Evolutionary conservation across 2,329 filamentous ascomycete species (phyloP).

Genomic region (Calycina marina): DNA sequence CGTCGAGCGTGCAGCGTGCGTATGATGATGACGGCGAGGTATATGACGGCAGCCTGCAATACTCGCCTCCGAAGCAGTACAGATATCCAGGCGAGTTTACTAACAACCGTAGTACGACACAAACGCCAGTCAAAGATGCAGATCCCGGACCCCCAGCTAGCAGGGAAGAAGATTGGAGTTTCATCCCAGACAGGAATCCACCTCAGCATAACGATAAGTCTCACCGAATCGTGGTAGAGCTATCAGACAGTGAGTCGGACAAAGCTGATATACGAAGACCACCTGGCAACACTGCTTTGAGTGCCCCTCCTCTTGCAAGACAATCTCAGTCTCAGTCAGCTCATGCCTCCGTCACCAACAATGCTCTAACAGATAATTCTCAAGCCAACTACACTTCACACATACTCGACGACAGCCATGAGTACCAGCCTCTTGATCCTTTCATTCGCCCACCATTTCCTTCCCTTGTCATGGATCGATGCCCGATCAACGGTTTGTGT

Average conservation of each 20-base stretch:
- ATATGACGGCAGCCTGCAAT: conserved; percentile 18
- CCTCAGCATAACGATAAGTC: too few relatives aligned
- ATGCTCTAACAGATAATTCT: too few relatives aligned
- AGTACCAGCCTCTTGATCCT: conserved; percentile 23
- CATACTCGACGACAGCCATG: conserved; percentile 15
- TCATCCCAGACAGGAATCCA: too few relatives aligned
- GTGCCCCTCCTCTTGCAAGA: too few relatives aligned
- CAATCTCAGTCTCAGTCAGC: too few relatives aligned
- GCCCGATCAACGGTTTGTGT: conserved; percentile 37
- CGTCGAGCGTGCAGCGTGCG: conserved; percentile 10
- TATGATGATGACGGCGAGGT: conserved; percentile 10
- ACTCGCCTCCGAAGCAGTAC: conserved; percentile 12
- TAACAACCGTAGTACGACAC: conserved; percentile 7
- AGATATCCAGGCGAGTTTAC: conserved; percentile 1
- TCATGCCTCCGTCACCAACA: too few relatives aligned
- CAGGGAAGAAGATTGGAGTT: conserved; percentile 16
- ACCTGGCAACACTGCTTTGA: too few relatives aligned
- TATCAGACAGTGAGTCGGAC: too few relatives aligned
- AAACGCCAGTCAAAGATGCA: conserved; percentile 1
- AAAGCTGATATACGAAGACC: too few relatives aligned
- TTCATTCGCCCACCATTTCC: conserved; percentile 40
- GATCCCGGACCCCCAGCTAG: background rate
- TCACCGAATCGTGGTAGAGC: too few relatives aligned
- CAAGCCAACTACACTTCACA: too few relatives aligned
- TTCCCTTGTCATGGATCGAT: conserved; percentile 31